Percentiles rank a stretch among this genome's conserved stretches.
Conservation (phyloP, 768 basidiomycete species). For the Lactarius quietus region DNA sequence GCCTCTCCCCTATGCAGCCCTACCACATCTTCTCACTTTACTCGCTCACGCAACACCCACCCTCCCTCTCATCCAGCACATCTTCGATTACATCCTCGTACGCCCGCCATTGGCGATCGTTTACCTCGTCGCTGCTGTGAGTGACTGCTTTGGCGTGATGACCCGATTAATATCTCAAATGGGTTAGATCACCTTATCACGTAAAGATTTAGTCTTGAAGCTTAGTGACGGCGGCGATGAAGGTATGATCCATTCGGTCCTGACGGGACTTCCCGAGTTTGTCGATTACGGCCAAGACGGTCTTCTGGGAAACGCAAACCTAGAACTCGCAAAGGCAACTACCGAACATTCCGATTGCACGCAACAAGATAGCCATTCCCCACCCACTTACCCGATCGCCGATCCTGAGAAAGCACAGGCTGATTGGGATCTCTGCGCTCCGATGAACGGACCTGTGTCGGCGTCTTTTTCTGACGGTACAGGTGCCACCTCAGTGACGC, state of each 20-base stretch:
- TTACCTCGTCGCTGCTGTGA: constrained; percentile 79
- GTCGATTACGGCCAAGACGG: constrained; percentile 38
- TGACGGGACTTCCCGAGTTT: constrained; percentile 62
- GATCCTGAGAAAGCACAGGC: neutral
- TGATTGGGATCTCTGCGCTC: neutral
- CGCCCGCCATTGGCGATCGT: constrained; percentile 78
- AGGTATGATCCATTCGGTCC: constrained; percentile 75
- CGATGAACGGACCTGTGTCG: neutral
- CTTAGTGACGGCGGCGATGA: constrained; percentile 71
- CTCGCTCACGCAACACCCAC: constrained; percentile 93
- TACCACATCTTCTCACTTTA: constrained; percentile 86
- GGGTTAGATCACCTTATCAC: constrained; percentile 62
- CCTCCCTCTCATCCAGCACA: constrained; percentile 83
- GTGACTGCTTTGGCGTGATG: constrained; percentile 32
- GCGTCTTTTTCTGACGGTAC: neutral
- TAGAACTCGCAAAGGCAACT: neutral
- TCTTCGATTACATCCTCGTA: constrained; percentile 86
- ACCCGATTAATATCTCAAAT: neutral
- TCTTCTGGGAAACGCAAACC: neutral
- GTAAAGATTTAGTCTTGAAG: constrained; percentile 61
- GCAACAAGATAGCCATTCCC: neutral
- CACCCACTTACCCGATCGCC: neutral
- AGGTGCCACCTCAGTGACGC: neutral
- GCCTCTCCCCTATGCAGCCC: constrained; percentile 83
- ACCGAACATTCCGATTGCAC: neutral